A percentile compares a stretch with the other conserved stretches of the same genome.
These are phyloP conservation scores for Fonsecaea monophora DNA, from an alignment of 2,329 filamentous ascomycete species.

Conservation along the genomic window DNA sequence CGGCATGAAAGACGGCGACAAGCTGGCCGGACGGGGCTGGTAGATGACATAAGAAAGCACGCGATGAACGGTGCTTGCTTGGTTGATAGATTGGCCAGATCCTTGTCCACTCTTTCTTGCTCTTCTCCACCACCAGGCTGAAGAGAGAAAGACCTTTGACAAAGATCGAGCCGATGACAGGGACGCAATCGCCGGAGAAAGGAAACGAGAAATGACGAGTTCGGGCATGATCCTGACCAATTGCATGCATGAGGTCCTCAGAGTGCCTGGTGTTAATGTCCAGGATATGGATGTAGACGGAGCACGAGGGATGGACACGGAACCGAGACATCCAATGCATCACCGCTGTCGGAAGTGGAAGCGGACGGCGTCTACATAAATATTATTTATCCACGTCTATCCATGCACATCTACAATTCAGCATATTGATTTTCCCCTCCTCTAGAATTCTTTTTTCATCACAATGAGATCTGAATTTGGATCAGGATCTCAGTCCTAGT, in stretches of 20 bases:
- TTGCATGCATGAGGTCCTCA: too few species aligned
- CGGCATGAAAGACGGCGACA: constrained; percentile 77
- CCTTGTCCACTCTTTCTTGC: neutral
- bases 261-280: too few species aligned
- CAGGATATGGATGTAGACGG: neutral
- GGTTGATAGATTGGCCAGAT: neutral
- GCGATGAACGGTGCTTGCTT: neutral
- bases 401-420: too few species aligned
- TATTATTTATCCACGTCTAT: too few species aligned
- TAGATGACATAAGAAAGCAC: constrained; percentile 52
- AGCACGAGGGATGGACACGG: neutral
- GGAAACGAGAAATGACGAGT: neutral
- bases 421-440: too few species aligned
- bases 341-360: too few species aligned
- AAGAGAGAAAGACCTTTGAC: neutral
- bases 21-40: constrained; percentile 85
- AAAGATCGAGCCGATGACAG: neutral
- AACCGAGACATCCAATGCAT: neutral
- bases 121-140: neutral
- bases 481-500: too few species aligned
- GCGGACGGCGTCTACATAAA: neutral
- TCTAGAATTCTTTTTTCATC: too few species aligned
- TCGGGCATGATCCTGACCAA: neutral
- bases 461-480: too few species aligned
- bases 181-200: neutral